Evolutionary conservation across 2,329 filamentous ascomycete genomes (phyloP).

Genomic region (Arthrobotrys pseudoclavata): DNA sequence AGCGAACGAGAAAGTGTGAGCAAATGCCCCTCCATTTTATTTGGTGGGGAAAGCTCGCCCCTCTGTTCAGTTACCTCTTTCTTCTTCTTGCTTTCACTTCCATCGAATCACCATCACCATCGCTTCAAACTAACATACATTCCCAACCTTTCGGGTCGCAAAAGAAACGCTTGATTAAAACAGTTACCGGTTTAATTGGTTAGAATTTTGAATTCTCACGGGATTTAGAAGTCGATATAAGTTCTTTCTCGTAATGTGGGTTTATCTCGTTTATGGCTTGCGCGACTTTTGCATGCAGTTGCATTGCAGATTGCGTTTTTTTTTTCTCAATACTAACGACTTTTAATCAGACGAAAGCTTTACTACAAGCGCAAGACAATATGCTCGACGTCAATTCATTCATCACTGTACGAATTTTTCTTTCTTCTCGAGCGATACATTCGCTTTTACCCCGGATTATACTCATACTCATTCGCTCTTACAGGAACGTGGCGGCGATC

Average conservation of each 20-base stretch:
- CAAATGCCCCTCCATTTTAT: conserved; percentile 46
- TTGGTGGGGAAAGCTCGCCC: conserved; percentile 39
- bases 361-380: conserved; percentile 58
- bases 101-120: neutral
- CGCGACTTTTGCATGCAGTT: neutral
- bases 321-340: neutral
- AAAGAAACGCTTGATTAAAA: neutral
- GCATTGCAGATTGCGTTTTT: neutral
- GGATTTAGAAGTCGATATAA: too few relatives aligned
- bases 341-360: conserved; percentile 33
- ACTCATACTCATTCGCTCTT: neutral
- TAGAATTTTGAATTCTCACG: too few relatives aligned
- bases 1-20: conserved; percentile 17
- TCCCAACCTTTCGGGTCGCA: neutral
- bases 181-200: neutral
- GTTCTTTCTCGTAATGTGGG: neutral
- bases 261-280: neutral
- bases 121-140: neutral
- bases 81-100: neutral
- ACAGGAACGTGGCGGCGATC: conserved; percentile 87
- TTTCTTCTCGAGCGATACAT: neutral
- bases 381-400: conserved; percentile 86
- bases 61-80: conserved; percentile 17
- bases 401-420: conserved; percentile 67
- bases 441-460: neutral